These are phyloP conservation scores for Aspergillus persii DNA, from an alignment of 2,329 filamentous ascomycete genomes.

Conservation along the genomic window DNA sequence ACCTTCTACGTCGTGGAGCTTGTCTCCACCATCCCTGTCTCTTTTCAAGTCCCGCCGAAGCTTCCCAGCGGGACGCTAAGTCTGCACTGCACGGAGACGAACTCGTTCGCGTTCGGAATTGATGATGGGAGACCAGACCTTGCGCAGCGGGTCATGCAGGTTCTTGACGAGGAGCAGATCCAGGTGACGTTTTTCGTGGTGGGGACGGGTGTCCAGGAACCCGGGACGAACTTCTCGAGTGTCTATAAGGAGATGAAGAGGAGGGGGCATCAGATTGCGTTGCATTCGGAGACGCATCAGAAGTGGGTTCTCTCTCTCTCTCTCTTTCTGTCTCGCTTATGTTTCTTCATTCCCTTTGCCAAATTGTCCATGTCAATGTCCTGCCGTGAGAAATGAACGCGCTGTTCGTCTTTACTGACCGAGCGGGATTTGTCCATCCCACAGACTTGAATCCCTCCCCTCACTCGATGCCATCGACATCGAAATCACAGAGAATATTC, in stretches of 20 bases:
- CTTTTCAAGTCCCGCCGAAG: constrained; percentile 56
- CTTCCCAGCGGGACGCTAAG: constrained; percentile 60
- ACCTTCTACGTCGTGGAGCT: constrained; percentile 17
- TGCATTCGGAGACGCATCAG: constrained; percentile 69
- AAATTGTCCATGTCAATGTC: too few relatives aligned
- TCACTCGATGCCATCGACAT: constrained; percentile 34
- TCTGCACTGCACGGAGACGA: constrained; percentile 64
- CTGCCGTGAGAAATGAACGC: too few relatives aligned
- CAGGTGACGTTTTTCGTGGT: constrained; percentile 72
- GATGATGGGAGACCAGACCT: constrained; percentile 64
- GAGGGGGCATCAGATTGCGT: constrained; percentile 65
- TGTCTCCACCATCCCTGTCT: neutral
- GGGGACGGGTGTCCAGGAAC: constrained; percentile 60
- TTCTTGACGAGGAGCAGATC: constrained; percentile 60
- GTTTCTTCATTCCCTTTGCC: neutral
- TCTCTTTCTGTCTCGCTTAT: neutral
- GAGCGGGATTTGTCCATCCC: too few relatives aligned
- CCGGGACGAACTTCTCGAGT: constrained; percentile 58
- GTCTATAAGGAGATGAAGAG: constrained; percentile 63
- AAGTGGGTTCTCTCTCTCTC: constrained; percentile 36
- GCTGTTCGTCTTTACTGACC: too few relatives aligned
- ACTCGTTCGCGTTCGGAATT: constrained; percentile 70
- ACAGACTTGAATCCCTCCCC: constrained; percentile 38
- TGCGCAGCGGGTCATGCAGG: constrained; percentile 60
- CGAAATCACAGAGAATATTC: constrained; percentile 35